Base-by-base conservation (phyloP, 208 protist species). In the Leishmania aethiopica region DNA sequence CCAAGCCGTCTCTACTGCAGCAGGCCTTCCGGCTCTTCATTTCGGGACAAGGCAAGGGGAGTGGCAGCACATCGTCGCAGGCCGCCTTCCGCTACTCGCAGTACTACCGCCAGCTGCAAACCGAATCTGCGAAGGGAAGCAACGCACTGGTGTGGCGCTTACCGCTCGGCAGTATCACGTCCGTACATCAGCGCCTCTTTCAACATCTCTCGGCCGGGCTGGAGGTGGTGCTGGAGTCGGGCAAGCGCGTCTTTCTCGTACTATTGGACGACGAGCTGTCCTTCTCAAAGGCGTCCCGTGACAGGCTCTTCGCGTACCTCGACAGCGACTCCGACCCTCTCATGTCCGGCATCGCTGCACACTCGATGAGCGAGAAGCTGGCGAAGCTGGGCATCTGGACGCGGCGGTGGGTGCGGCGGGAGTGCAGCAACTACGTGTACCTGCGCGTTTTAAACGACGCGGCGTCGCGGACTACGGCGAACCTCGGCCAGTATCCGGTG, bases 401-500 rank as follows among this genome's bases (percentile, higher is more conserved):
- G 42, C 75, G 86, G 62, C 87, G 78, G 78, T 99, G 98, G 98
- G 85, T 91, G 67, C 83, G 87, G 57, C 87, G 97, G 7, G 80
- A 92, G 66, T 80, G 99, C 40, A 96, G 90, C 83, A 99, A 98
- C 82, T 97, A 88, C 77, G 87, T 93, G 55, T 99, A 99, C 83
- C 87, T 99, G 19, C 74, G 94, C 51, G 81, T 91, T 42, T 83
- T 99, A 5, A 99, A 99, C 86, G 90, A 92, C 70, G 75, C 90
- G 19, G 97, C 95, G 22, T 97, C 95, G 47, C 88, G 98, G 35
- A 98, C 96, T 17, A 91, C 92, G 57, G 95, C 93, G 19, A 96
- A 99, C 83, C 78, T 99, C 3, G 93, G 91, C 35, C 98, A 99
- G 86, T 99, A 99, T 75, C 98, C 98, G 10, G 94, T 99, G 17